Evolutionary conservation across 306 rosid genomes (phyloP).

Genomic region (Malus domestica): DNA sequence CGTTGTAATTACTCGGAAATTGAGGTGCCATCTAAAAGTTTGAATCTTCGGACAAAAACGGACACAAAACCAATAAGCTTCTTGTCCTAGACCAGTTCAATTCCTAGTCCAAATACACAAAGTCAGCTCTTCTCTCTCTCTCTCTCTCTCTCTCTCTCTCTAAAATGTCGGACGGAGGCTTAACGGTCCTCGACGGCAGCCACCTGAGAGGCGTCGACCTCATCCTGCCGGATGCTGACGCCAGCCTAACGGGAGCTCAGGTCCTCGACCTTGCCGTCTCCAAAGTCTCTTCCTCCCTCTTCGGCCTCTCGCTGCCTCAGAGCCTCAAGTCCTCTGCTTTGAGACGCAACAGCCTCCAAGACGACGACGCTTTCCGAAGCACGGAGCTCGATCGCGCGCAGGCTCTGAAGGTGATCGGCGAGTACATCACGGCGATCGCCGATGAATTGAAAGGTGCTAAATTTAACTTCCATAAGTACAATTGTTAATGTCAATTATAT

Average conservation of each 20-base stretch:
- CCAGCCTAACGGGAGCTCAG: conserved; percentile 44
- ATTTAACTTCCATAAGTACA: background rate
- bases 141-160: conserved; percentile 6
- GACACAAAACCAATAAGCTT: background rate
- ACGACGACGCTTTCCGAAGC: conserved; percentile 23
- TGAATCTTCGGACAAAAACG: background rate
- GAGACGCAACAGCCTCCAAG: conserved; percentile 30
- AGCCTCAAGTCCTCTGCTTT: conserved; percentile 50
- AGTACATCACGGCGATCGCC: conserved; percentile 71
- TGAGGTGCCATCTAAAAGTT: background rate
- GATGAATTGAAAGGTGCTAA: conserved; percentile 57
- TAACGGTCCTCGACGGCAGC: conserved; percentile 66
- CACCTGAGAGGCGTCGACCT: conserved; percentile 43
- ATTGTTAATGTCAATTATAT: background rate
- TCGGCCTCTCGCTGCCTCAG: conserved; percentile 55
- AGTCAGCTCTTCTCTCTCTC: conserved; percentile 12
- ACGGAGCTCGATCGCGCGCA: conserved; percentile 27
- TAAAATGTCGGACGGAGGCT: conserved; percentile 58
- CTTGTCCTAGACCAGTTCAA: background rate
- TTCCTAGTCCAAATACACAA: conserved; percentile 7
- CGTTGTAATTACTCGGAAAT: background rate
- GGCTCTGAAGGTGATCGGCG: conserved; percentile 38
- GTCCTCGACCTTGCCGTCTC: conserved; percentile 61
- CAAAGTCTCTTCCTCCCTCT: conserved; percentile 42
- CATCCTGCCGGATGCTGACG: conserved; percentile 24